Evolutionary conservation across 2,329 filamentous ascomycete species (phyloP).

Genomic region (Verticillium nubilum): DNA sequence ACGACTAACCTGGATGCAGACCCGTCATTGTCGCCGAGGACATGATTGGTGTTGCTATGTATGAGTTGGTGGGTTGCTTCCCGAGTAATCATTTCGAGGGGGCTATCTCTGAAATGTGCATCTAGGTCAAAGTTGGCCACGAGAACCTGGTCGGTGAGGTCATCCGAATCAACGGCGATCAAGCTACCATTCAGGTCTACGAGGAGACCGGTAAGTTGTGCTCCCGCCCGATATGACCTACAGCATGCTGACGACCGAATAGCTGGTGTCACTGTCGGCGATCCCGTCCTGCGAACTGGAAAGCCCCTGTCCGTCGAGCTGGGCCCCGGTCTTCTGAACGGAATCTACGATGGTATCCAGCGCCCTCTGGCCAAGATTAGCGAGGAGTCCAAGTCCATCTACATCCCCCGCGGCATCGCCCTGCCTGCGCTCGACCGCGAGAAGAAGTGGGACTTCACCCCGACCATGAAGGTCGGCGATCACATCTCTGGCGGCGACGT

Average conservation of each 20-base stretch:
- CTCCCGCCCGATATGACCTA: not conserved
- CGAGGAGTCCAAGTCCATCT: conserved; percentile 76
- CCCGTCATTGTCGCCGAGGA: conserved; percentile 96
- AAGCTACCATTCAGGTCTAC: conserved; percentile 97
- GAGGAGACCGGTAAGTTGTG: conserved; percentile 80
- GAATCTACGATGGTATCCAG: conserved; percentile 99
- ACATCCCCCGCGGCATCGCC: conserved; percentile 91
- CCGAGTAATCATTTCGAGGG: no score
- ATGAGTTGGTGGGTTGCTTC: conserved; percentile 72
- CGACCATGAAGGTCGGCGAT: conserved; percentile 87
- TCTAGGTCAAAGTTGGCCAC: conserved; percentile 82
- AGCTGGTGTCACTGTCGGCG: conserved; percentile 94
- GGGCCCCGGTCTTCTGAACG: conserved; percentile 94
- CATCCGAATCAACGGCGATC: conserved; percentile 94
- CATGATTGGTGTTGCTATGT: conserved; percentile 99
- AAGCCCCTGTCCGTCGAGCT: conserved; percentile 98
- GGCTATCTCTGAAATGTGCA: not conserved
- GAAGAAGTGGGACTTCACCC: conserved; percentile 96
- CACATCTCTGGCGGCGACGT: conserved; percentile 95
- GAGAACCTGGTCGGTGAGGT: conserved; percentile 93
- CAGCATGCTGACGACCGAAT: conserved; percentile 8
- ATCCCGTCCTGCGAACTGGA: conserved; percentile 83
- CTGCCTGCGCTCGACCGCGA: conserved; percentile 81
- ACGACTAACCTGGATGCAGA: conserved; percentile 31
- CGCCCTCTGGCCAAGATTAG: conserved; percentile 85